Percentiles rank a stretch among this genome's conserved stretches.
Conservation (phyloP, 2,329 filamentous ascomycete genomes). For the Penicillium janthinellum region DNA sequence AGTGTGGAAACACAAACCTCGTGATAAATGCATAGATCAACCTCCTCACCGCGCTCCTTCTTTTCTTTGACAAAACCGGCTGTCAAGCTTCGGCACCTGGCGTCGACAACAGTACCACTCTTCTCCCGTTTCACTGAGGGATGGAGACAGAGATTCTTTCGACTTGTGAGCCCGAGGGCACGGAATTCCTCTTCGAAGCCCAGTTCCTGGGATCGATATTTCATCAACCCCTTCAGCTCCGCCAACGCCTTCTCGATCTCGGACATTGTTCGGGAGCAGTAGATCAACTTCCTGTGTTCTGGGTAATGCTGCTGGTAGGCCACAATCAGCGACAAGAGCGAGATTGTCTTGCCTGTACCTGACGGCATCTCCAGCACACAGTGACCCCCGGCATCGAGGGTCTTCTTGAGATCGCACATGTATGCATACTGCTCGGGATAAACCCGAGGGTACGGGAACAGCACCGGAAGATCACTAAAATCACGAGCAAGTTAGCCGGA, state of each 20-base stretch:
- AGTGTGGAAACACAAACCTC: constrained; percentile 60
- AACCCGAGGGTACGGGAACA: constrained; percentile 74
- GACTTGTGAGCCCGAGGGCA: constrained; percentile 87
- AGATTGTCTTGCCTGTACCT: constrained; percentile 96
- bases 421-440: constrained; percentile 76
- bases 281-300: constrained; percentile 93
- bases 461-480: constrained; percentile 64
- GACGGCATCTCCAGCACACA: constrained; percentile 99
- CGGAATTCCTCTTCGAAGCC: constrained; percentile 90
- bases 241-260: constrained; percentile 97
- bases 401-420: constrained; percentile 84
- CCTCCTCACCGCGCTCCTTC: constrained; percentile 90
- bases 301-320: constrained; percentile 95
- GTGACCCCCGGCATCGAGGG: constrained; percentile 90
- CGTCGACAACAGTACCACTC: constrained; percentile 89
- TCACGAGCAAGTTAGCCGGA: constrained; percentile 10
- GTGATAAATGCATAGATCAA: constrained; percentile 93
- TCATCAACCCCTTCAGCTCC: constrained; percentile 91
- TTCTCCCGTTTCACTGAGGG: constrained; percentile 96
- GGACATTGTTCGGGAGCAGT: constrained; percentile 99
- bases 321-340: constrained; percentile 89
- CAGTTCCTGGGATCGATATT: constrained; percentile 86
- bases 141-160: constrained; percentile 96
- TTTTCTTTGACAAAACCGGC: constrained; percentile 98
- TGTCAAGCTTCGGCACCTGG: constrained; percentile 91